A percentile compares a stretch with the other conserved stretches of the same genome.
These are phyloP conservation scores for Xylaria intraflava DNA, from an alignment of 495 filamentous ascomycete genomes.

Conservation along the genomic window DNA sequence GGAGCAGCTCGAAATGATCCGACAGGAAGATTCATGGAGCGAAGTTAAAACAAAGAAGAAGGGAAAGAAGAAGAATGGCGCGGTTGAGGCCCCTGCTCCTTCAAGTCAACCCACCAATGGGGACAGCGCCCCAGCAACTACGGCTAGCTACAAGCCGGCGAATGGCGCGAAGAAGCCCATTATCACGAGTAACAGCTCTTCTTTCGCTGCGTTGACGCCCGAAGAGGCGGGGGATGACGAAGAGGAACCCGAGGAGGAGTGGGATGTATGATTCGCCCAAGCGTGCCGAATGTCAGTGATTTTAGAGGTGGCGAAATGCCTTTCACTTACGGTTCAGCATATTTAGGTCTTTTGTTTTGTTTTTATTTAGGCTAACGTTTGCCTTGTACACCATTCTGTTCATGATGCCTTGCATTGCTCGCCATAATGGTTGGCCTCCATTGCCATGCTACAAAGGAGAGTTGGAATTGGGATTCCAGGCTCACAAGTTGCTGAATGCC, in stretches of 20 bases:
- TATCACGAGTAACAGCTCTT: slow-evolving; percentile 30
- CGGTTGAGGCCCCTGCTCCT: slow-evolving; percentile 12
- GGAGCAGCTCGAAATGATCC: slow-evolving; percentile 70
- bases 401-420: not conserved
- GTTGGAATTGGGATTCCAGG: slow-evolving; percentile 11
- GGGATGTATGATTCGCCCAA: slow-evolving; percentile 38
- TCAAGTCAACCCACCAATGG: slow-evolving; percentile 15
- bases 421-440: not conserved
- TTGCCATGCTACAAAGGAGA: slow-evolving; percentile 1
- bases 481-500: slow-evolving; percentile 6
- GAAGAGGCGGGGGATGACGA: slow-evolving; percentile 32
- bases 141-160: slow-evolving; percentile 23
- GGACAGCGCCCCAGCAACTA: slow-evolving; percentile 11
- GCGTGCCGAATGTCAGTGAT: not conserved
- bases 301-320: not conserved
- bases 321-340: not conserved
- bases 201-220: slow-evolving; percentile 43
- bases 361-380: slow-evolving; percentile 9
- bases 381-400: slow-evolving; percentile 9
- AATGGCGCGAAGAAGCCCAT: slow-evolving; percentile 28
- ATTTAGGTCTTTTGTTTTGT: not conserved
- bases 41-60: slow-evolving; percentile 66
- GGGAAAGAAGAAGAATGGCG: slow-evolving; percentile 37
- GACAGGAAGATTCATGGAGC: slow-evolving; percentile 61
- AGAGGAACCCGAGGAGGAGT: slow-evolving; percentile 38